phyloP scores from a whole-genome alignment of 2,329 filamentous ascomycete genomes.

The Xylariaceae sp. region DNA sequence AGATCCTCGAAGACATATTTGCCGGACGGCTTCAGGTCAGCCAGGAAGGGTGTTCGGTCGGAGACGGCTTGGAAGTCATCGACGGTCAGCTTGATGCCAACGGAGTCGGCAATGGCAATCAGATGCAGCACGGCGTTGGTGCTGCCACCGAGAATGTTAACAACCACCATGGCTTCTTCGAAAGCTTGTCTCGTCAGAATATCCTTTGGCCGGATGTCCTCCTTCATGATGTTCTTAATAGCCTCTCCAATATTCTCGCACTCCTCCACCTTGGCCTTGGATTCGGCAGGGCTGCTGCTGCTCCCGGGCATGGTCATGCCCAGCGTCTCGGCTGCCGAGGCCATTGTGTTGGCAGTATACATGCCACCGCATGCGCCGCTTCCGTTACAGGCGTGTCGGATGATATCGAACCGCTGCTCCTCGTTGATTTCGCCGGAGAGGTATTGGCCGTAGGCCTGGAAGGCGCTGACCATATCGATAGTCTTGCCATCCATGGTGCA shows the following conservation, averaged over 20 bases:
- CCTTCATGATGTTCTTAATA: constrained; percentile 67
- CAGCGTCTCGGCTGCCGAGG: constrained; percentile 66
- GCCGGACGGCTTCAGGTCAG: constrained; percentile 78
- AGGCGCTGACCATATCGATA: constrained; percentile 94
- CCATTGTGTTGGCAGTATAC: constrained; percentile 75
- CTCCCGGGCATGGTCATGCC: constrained; percentile 78
- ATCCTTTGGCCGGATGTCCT: constrained; percentile 72
- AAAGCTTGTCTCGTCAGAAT: constrained; percentile 77
- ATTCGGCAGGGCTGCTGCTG: constrained; percentile 73
- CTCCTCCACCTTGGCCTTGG: constrained; percentile 64
- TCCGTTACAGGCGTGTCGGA: constrained; percentile 83
- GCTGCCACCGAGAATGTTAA: constrained; percentile 77
- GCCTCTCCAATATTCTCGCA: constrained; percentile 67
- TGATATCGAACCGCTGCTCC: constrained; percentile 88
- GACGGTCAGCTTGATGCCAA: constrained; percentile 75
- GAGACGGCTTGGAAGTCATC: constrained; percentile 83
- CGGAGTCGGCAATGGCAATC: constrained; percentile 76
- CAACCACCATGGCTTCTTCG: constrained; percentile 78
- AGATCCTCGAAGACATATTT: constrained; percentile 82
- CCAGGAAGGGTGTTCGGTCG: constrained; percentile 72
- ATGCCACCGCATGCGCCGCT: constrained; percentile 82
- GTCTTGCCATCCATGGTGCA: constrained; percentile 70
- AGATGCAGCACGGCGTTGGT: constrained; percentile 83
- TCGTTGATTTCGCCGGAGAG: constrained; percentile 87
- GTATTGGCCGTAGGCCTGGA: constrained; percentile 96